phyloP scores from a whole-genome alignment of 2,329 filamentous ascomycete species.

The Xylariaceae sp. region DNA sequence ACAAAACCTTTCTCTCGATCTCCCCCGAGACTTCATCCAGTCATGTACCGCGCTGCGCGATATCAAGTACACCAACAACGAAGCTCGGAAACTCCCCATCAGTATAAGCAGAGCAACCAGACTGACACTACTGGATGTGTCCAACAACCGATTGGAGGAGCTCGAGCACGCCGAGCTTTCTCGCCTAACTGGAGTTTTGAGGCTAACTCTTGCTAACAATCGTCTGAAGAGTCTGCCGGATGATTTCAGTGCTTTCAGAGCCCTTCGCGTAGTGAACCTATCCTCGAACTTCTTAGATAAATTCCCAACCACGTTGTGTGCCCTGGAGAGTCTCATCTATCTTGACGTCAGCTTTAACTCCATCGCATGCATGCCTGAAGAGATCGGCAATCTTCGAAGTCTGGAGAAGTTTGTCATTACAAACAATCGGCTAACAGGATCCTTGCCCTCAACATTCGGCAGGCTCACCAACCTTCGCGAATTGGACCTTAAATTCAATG shows the following conservation, averaged over 20 bases:
- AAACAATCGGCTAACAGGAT: slow-evolving; percentile 79
- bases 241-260: slow-evolving; percentile 76
- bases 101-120: slow-evolving; percentile 76
- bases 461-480: slow-evolving; percentile 76
- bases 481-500: slow-evolving; percentile 91
- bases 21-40: slow-evolving; percentile 94
- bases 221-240: slow-evolving; percentile 70
- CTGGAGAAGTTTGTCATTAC: slow-evolving; percentile 91
- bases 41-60: slow-evolving; percentile 86
- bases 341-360: slow-evolving; percentile 96
- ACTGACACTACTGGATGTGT: slow-evolving; percentile 86
- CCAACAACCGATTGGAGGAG: slow-evolving; percentile 86
- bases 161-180: slow-evolving; percentile 80
- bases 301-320: slow-evolving; percentile 81
- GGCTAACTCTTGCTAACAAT: slow-evolving; percentile 92
- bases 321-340: slow-evolving; percentile 77
- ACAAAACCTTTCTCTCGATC: slow-evolving; percentile 82
- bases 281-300: slow-evolving; percentile 87
- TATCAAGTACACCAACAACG: slow-evolving; percentile 94
- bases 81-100: slow-evolving; percentile 76
- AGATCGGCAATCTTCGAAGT: slow-evolving; percentile 71
- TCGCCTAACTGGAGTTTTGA: slow-evolving; percentile 69
- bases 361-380: slow-evolving; percentile 69
- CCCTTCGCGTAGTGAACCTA: slow-evolving; percentile 78
- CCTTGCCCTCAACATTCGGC: slow-evolving; percentile 67